Evolutionary conservation across 805 yeast genomes (phyloP).

Genomic region (Candida palmyrensis): DNA sequence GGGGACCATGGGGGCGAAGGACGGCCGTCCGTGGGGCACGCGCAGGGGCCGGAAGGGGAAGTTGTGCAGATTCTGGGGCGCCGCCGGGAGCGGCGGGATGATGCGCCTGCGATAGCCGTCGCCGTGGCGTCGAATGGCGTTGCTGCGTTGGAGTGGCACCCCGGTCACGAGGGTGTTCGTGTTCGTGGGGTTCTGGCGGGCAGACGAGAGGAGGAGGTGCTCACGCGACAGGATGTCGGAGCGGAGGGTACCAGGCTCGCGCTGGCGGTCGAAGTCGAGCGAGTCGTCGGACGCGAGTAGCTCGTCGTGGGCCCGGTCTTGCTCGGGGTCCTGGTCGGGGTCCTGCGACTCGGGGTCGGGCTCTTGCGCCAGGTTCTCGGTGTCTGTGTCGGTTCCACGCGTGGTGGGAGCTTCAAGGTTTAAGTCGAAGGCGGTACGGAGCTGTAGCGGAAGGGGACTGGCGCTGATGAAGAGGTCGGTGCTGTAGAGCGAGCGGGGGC

Average conservation of each 20-base stretch:
- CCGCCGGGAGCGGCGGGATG: background rate
- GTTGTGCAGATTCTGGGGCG: constrained; percentile 1
- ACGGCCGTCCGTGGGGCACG: background rate
- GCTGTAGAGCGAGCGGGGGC: constrained; percentile 5
- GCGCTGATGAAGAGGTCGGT: constrained; percentile 1
- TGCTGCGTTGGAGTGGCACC: constrained; percentile 1
- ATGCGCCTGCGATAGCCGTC: constrained; percentile 1
- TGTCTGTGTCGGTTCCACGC: background rate
- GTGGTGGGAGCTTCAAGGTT: background rate
- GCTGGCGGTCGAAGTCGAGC: too few relatives aligned
- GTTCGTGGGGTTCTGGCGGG: constrained; percentile 19
- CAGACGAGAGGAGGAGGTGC: constrained; percentile 21
- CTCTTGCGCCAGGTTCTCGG: background rate
- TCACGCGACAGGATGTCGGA: constrained; percentile 14
- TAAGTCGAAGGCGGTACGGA: background rate
- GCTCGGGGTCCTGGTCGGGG: background rate
- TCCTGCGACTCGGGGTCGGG: constrained; percentile 1
- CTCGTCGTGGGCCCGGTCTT: background rate
- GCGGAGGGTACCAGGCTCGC: constrained; percentile 3
- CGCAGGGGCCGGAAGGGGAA: background rate
- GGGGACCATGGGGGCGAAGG: background rate
- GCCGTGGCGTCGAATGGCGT: constrained; percentile 3
- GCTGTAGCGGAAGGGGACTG: constrained; percentile 1
- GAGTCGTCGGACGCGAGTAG: too few relatives aligned
- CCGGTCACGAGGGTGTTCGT: constrained; percentile 12